These are phyloP conservation scores for Elsinoe batatas DNA, from an alignment of 2,329 filamentous ascomycete genomes.

Conservation along the genomic window DNA sequence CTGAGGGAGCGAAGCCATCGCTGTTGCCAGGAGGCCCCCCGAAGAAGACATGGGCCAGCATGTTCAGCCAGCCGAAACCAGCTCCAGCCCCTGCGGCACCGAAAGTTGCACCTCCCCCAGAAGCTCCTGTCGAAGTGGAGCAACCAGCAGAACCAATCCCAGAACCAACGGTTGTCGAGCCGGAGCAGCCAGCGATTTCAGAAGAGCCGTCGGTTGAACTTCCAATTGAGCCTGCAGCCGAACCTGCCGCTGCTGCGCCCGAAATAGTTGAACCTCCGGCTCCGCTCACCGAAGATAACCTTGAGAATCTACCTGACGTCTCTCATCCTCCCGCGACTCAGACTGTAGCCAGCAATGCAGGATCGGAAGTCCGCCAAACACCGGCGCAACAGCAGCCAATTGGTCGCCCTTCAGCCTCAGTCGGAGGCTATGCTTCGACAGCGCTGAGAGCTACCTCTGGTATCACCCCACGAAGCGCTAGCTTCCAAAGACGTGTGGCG, in stretches of 20 bases:
- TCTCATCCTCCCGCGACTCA: conserved; percentile 68
- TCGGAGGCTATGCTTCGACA: conserved; percentile 68
- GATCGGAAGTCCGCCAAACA: conserved; percentile 68
- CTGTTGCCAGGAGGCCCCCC: conserved; percentile 27
- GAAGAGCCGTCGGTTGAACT: conserved; percentile 15
- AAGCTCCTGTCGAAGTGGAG: conserved; percentile 21
- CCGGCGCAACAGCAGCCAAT: conserved; percentile 53
- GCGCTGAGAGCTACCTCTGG: conserved; percentile 65
- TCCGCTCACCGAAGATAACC: conserved; percentile 81
- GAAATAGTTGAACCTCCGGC: conserved; percentile 56
- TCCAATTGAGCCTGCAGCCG: conserved; percentile 25
- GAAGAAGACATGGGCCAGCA: conserved; percentile 46
- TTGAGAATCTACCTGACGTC: conserved; percentile 78
- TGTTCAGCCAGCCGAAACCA: conserved; percentile 40
- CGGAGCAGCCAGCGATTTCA: conserved; percentile 18
- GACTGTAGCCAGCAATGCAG: conserved; percentile 83
- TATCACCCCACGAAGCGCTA: conserved; percentile 55
- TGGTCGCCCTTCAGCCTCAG: conserved; percentile 50
- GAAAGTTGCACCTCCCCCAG: conserved; percentile 21
- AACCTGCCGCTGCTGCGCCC: conserved; percentile 15
- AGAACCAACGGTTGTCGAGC: conserved; percentile 18
- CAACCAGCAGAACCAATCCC: conserved; percentile 19
- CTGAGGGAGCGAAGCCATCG: conserved; percentile 28
- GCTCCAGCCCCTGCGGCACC: conserved; percentile 36
- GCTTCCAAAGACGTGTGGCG: conserved; percentile 74